Evolutionary conservation across 2,329 filamentous ascomycete genomes (phyloP), one percentile per base, ranked within the genome.

Genomic region (Colletotrichum paranaense): DNA sequence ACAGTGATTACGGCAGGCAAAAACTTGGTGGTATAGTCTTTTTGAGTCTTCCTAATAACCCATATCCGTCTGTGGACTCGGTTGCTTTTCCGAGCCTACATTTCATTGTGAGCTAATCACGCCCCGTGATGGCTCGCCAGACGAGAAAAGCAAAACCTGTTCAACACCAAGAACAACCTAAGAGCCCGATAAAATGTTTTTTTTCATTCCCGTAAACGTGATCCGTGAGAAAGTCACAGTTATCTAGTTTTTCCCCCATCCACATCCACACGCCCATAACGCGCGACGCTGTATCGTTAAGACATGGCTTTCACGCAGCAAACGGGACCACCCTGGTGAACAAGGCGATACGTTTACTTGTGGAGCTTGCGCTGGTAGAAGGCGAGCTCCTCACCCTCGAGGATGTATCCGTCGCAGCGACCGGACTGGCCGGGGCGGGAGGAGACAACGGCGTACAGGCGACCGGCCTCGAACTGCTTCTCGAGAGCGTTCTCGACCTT

Each of bases 311-410:
- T 42, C 42, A 49, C 42, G 42, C 42, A 49, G 42, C 19, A 49
- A 26, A 56, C 16, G 56, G 11, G 3, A 11, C 28, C 57, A 59
- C 32, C 30, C 14, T 12, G 16, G 38, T 58, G 38, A 6, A 26
- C 24, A 56, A 58, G 68, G 58, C 42, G 67, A 62, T 16, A 16
- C 78, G 74, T 90, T 90, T 98, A 98, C 92, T 98, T 98, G 92
- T 97, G 94, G 87, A 98, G 95, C 89, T 95, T 95, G 90, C 94
- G 94, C 93, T 98, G 95, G 95, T 99, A 99, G 94, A 99, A 99
- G 87, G 95, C 95, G 83, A 99, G 92, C 92, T 99, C 97, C 88
- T 99, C 97, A 83, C 97, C 97, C 93, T 99, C 97, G 79, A 99
- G 91, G 86, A 99, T 93, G 91, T 99, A 99, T 79, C 97, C 97